Evolutionary conservation across 1,284 basidiomycete species (phyloP), one percentile per base, ranked within the genome.

Genomic region (Papiliotrema flavescens): DNA sequence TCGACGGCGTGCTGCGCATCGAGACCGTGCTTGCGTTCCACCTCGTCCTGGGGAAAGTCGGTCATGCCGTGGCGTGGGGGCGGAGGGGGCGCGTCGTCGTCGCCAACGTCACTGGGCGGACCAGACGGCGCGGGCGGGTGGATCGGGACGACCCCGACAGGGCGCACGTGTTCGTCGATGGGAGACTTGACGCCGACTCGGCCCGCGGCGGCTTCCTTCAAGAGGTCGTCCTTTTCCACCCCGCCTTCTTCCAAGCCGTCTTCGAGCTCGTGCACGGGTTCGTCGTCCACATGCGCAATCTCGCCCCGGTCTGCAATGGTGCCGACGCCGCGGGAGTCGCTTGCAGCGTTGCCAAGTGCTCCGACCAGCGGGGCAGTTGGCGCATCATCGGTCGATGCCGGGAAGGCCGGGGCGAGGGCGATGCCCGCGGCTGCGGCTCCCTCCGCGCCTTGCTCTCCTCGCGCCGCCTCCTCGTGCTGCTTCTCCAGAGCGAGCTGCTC

Each of bases 341-440:
- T 48, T 19, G 57, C 63, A 1, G 61, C 62, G 11, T 49, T 57
- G 22, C 60, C 65, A 8, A 64, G 48, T 11, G 61, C 63, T 2
- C 62, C 65, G 13, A 55, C 51, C 1, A 60, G 42, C 6, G 64
- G 50, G 17, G 49, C 41, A 15, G 20, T 24, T 20, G 36, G 28
- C 14, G 41, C 17, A 26, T 51, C 39, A 15, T 53, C 48, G 8
- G 34, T 15, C 20, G n/a, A 24, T 17, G 3, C 40, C 8, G 17
- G 39, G 1, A 35, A 39, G 15, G 55, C 50, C 24, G 65, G 61
- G 0, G 56, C 55, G n/a, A 74, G 46, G 5, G 75, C 70, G 20
- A 77, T 75, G 2, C 75, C 75, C 22, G 71, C 72, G 1, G 63
- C 65, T 23, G 53, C 50, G 1, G 74, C 75, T 7, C 75, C 75